Base-by-base conservation (phyloP, 306 rosid species). In the Geum urbanum region DNA sequence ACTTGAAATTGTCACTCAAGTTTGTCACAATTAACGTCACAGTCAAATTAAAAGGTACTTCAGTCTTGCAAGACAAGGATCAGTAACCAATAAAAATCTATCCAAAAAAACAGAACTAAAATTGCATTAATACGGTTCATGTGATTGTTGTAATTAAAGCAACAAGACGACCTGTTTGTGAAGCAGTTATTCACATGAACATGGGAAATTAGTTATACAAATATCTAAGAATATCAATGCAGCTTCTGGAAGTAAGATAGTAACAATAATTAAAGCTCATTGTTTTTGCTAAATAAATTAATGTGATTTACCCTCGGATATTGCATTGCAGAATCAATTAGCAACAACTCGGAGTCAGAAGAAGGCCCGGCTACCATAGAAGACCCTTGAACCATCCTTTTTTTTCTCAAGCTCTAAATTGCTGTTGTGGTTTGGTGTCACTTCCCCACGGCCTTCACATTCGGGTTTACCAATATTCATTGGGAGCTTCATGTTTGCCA, bases 401-500 rank as follows among this genome's bases (percentile, higher is more conserved):
- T 87, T 88, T 67, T 83, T 79, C 40, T 82, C 91, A 58, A 61
- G 67, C 78, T 88, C 86, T 77, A 77, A 60, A 12, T 82, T 67
- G 67, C 49, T 82, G 72, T 49, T 77, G 52, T 70, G 80, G 84
- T 51, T 84, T 44, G 67, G 88, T 74, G 82, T 85, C 75, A 82
- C 77, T 61, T 83, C 84, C 24, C 82, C 76, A 10, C 6, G 75
- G 49, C 87, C 85, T 71, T 81, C 83, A 63, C 74, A 62, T 39
- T 85, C 88, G 0, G 80, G 78, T 53, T 86, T 83, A 68, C 84
- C 83, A 60, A 91, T 88, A 56, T 91, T 89, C 96, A 88, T 88
- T 6, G 97, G 96, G 18, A 88, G 97, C 80, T 91, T 88, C 97
- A 91, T 91, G 49, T 87, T 86, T 61, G 89, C 96, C 78, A 91